Evolutionary conservation across 768 basidiomycete species (phyloP).

Genomic region (Podaxis carcinomalis): DNA sequence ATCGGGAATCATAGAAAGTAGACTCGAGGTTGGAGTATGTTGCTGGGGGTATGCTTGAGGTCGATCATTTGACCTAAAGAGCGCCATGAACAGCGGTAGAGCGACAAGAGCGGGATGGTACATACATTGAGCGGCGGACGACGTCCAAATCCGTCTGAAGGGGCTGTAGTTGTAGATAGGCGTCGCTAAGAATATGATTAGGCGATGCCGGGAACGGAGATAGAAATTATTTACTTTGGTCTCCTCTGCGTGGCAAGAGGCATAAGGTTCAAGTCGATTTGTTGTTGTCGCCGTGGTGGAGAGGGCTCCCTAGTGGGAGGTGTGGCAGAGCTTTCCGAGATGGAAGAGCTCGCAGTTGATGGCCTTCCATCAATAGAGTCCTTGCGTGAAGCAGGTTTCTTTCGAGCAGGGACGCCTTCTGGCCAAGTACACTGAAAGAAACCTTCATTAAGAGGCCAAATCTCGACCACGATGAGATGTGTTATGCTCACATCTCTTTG

Average conservation of each 20-base stretch:
- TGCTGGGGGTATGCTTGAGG: constrained; percentile 44
- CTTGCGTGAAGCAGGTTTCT: constrained; percentile 56
- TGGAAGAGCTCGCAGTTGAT: constrained; percentile 71
- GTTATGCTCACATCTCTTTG: constrained; percentile 65
- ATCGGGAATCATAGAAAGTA: constrained; percentile 59
- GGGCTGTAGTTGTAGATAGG: constrained; percentile 40
- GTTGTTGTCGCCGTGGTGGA: constrained; percentile 50
- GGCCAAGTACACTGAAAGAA: constrained; percentile 74
- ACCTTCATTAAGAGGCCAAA: constrained; percentile 3
- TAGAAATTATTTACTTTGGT: constrained; percentile 28
- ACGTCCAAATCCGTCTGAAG: constrained; percentile 40
- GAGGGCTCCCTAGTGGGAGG: constrained; percentile 67
- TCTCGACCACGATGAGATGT: not conserved
- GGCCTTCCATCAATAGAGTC: constrained; percentile 60
- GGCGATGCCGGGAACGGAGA: constrained; percentile 7
- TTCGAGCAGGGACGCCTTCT: constrained; percentile 68
- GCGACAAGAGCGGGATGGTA: constrained; percentile 12
- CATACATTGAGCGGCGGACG: constrained; percentile 45
- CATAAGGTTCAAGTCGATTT: constrained; percentile 34
- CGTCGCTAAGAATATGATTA: constrained; percentile 32
- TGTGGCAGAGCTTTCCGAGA: constrained; percentile 62
- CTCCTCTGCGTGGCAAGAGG: constrained; percentile 35
- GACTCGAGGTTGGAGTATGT: constrained; percentile 33
- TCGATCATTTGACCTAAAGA: constrained; percentile 28
- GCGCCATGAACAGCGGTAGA: constrained; percentile 12